Evolutionary conservation across 768 basidiomycete genomes (phyloP).

Genomic region (Daedalea quercina): DNA sequence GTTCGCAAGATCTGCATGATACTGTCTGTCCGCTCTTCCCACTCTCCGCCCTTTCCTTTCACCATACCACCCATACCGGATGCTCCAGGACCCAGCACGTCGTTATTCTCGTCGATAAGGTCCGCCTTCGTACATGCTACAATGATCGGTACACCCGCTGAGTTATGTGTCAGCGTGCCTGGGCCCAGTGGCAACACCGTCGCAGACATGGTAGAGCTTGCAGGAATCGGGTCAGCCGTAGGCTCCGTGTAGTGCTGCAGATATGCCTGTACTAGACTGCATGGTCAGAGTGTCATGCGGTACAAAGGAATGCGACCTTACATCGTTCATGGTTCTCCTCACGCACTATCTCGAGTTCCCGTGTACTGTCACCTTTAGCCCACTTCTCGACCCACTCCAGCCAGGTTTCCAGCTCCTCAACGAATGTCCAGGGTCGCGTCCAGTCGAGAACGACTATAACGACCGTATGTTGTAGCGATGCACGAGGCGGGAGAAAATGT

Average conservation of each 20-base stretch:
- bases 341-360: slow-evolving; percentile 66
- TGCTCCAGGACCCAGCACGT: slow-evolving; percentile 61
- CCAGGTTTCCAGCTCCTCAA: slow-evolving; percentile 82
- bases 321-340: slow-evolving; percentile 82
- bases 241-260: slow-evolving; percentile 89
- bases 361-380: slow-evolving; percentile 61
- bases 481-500: slow-evolving; percentile 69
- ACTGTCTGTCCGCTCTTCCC: slow-evolving; percentile 94
- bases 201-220: slow-evolving; percentile 54
- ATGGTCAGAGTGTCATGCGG: slow-evolving; percentile 1
- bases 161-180: slow-evolving; percentile 84
- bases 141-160: slow-evolving; percentile 78
- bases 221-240: slow-evolving; percentile 54
- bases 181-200: slow-evolving; percentile 77
- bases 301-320: slow-evolving; percentile 33
- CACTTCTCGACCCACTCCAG: slow-evolving; percentile 79
- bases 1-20: slow-evolving; percentile 94
- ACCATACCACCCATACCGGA: slow-evolving; percentile 88
- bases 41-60: slow-evolving; percentile 85
- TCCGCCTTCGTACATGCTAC: slow-evolving; percentile 93
- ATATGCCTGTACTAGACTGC: slow-evolving; percentile 68
- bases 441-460: slow-evolving; percentile 89
- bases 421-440: slow-evolving; percentile 90
- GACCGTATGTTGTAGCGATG: slow-evolving; percentile 61
- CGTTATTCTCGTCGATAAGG: slow-evolving; percentile 77